Base-by-base conservation (phyloP, 1,139 yeast species). In the Pichia norvegensis region DNA sequence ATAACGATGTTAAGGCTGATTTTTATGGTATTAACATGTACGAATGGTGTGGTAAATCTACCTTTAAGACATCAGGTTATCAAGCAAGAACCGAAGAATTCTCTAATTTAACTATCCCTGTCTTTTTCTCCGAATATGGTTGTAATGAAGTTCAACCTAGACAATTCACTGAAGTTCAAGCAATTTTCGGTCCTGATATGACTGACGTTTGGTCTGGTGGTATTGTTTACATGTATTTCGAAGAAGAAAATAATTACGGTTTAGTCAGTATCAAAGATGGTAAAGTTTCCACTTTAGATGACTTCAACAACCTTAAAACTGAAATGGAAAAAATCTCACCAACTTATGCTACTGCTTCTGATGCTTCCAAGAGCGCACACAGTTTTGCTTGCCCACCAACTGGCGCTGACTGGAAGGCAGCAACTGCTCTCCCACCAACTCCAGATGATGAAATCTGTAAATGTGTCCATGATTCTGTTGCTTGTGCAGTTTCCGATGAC, bases 11-110 rank as follows among this genome's bases (percentile, higher is more conserved):
- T 40, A 73, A 74, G 56, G 94, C 94, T 47, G 96, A 88, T 67
- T 86, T 88, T 72, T 87, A 85, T 65, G 96, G 95, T 70, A 81
- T 87, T 61, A 88, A 88, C 77, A 85, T 85, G 87, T 88, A 88
- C 73, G 94, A 85, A 70, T 88, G 96, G 96, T 88, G 97, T 74
- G 96, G 96, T 55, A 58, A 67, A 40, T 78, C 92, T 25, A 64
- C 78, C 48, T 87, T 72, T 70, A 52, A 66, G 42, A 52, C 62
- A 16, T 85, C 95, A 41, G 96, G 96, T 55, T 88, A 83, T 36
- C 65, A 70, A 53, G 80, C 70, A 53, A 79, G 90, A 68, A 85
- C 95, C 40, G 67, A 72, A 41, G 85, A 84, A 55, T 86, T 85
- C 66, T 54, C 72, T 45, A 76, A 82, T 65, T 66, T 81, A 61